These are phyloP conservation scores for Aspergillus nanangensis DNA, from an alignment of 495 filamentous ascomycete species.

Conservation along the genomic window DNA sequence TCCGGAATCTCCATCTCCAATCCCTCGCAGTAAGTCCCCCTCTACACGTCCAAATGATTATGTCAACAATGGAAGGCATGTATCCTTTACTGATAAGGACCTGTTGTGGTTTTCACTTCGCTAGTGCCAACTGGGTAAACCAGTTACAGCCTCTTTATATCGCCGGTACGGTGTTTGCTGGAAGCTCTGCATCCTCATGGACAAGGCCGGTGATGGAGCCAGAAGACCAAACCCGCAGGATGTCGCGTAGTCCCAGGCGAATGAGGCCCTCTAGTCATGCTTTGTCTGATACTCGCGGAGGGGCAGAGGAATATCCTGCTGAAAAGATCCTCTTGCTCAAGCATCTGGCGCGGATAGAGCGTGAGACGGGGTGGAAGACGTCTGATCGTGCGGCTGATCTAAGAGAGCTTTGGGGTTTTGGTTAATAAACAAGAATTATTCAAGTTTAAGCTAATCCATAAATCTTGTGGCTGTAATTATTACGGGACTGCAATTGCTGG, in stretches of 20 bases:
- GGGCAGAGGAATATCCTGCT: slow-evolving; percentile 8
- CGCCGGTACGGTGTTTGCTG: not conserved
- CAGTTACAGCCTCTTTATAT: slow-evolving; percentile 8
- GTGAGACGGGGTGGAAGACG: slow-evolving; percentile 16
- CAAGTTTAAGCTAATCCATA: no score
- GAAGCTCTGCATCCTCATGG: not conserved
- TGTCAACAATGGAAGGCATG: no score
- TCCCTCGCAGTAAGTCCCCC: slow-evolving; percentile 7
- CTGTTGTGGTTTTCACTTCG: not conserved
- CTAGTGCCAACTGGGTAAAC: slow-evolving; percentile 14
- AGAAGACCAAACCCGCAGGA: no score
- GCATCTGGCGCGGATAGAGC: slow-evolving; percentile 13
- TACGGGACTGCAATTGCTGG: no score
- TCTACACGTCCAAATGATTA: not conserved
- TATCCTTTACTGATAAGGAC: not conserved
- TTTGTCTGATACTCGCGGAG: no score
- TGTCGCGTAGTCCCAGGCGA: no score
- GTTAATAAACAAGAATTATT: not conserved
- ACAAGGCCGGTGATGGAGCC: not conserved
- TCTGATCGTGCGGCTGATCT: slow-evolving; percentile 12
- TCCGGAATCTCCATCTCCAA: slow-evolving; percentile 9
- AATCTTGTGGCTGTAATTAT: no score
- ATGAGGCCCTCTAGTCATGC: no score
- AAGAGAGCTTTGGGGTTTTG: slow-evolving; percentile 10
- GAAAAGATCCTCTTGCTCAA: slow-evolving; percentile 14